A percentile compares a stretch with the other conserved stretches of the same genome.
phyloP scores from a whole-genome alignment of 805 yeast species.

The Ogataea neopini region DNA sequence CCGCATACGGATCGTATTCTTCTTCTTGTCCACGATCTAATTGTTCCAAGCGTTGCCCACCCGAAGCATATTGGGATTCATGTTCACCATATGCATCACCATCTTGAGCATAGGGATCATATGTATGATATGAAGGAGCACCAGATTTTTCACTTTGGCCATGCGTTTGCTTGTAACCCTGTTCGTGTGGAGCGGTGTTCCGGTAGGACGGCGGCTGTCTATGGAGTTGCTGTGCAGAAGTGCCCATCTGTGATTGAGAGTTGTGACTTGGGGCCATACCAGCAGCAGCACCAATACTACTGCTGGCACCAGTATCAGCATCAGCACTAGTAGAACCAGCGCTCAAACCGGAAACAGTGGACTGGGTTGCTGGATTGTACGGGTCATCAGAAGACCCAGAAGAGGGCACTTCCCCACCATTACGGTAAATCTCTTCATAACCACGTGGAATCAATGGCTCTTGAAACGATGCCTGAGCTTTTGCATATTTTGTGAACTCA shows the following conservation, averaged over 20 bases:
- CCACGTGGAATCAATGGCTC: slow-evolving; percentile 28
- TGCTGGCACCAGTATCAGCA: not conserved
- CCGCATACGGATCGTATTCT: slow-evolving; percentile 29
- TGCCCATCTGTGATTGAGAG: not conserved
- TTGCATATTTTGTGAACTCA: slow-evolving; percentile 50
- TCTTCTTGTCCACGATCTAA: slow-evolving; percentile 1
- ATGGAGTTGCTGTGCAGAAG: not conserved
- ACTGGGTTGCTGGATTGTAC: slow-evolving; percentile 25
- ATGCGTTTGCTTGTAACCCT: not conserved
- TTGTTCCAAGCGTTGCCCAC: slow-evolving; percentile 7
- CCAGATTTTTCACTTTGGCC: slow-evolving; percentile 1
- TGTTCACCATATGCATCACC: slow-evolving; percentile 14
- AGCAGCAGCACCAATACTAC: not conserved
- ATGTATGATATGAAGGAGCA: slow-evolving; percentile 26
- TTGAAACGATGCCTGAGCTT: slow-evolving; percentile 33
- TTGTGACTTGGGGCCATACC: not conserved
- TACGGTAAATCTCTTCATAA: slow-evolving; percentile 13
- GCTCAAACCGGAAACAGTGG: slow-evolving; percentile 24
- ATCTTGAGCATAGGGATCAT: slow-evolving; percentile 30
- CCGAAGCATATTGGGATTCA: slow-evolving; percentile 4
- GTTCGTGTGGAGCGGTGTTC: not conserved
- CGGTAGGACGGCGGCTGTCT: not conserved
- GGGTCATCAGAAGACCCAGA: slow-evolving; percentile 21
- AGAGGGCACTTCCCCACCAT: slow-evolving; percentile 11
- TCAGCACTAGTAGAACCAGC: slow-evolving; percentile 9